Percentiles rank a stretch among this genome's conserved stretches.
Conservation (phyloP, 257 asterid species). For the Echium plantagineum region DNA sequence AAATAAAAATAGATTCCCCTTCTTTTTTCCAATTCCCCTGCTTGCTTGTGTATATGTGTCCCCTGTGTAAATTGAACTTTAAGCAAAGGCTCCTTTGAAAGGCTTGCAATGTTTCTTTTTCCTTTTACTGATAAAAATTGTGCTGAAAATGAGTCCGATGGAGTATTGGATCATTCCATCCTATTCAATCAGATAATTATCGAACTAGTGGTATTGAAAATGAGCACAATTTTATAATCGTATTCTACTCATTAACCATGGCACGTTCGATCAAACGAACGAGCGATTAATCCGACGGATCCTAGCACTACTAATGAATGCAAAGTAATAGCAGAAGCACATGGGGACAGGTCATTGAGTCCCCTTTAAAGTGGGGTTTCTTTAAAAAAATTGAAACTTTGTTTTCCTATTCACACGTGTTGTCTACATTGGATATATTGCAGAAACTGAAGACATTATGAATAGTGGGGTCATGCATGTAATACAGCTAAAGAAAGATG, state of each 20-base stretch:
- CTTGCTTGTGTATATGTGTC: not conserved
- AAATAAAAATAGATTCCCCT: not conserved
- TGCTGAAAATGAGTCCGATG: no score
- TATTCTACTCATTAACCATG: no score
- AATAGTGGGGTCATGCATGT: not conserved
- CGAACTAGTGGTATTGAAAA: no score
- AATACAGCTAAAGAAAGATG: no score
- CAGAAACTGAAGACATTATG: not conserved
- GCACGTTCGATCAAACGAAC: no score
- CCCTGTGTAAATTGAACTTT: not conserved
- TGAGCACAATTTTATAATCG: no score
- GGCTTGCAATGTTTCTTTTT: not conserved
- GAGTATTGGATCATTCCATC: no score
- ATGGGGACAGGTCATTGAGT: not conserved
- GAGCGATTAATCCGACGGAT: no score
- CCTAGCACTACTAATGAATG: no score
- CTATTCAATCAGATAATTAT: no score
- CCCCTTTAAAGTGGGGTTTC: not conserved
- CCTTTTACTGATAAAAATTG: not conserved
- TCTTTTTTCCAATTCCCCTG: not conserved
- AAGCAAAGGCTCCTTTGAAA: not conserved
- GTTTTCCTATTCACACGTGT: not conserved
- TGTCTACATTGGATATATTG: not conserved
- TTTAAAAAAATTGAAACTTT: not conserved
- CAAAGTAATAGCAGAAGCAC: no score